Evolutionary conservation across 345 rosid genomes (phyloP).

Genomic region (Bretschneidera sinensis): DNA sequence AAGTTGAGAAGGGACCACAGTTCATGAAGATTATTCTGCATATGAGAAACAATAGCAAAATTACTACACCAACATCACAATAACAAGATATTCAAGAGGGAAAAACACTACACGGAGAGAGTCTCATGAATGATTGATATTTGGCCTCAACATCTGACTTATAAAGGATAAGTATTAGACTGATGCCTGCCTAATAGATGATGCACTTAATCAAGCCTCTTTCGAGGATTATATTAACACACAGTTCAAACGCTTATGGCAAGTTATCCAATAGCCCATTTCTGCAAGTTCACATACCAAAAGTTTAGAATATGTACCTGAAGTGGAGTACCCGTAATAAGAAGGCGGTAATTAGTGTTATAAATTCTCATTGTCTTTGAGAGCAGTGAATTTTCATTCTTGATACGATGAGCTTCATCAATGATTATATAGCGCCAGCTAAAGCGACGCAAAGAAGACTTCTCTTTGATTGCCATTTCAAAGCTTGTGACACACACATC

Average conservation of each 20-base stretch:
- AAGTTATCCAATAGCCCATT: no score
- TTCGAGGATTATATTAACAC: no score
- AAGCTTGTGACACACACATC: slow-evolving; percentile 98
- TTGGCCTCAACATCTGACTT: no score
- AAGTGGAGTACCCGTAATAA: slow-evolving; percentile 97
- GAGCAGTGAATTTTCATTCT: slow-evolving; percentile 92
- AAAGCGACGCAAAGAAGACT: slow-evolving; percentile 78
- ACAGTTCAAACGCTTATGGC: no score
- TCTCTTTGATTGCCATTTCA: slow-evolving; percentile 99
- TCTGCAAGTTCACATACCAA: no score
- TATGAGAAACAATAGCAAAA: slow-evolving; percentile 7
- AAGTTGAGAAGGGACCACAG: slow-evolving; percentile 98
- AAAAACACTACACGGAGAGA: no score
- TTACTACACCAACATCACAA: neutral
- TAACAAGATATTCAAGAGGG: neutral
- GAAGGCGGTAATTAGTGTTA: slow-evolving; percentile 85
- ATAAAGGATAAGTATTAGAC: no score
- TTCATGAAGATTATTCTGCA: slow-evolving; percentile 98
- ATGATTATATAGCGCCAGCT: slow-evolving; percentile 98
- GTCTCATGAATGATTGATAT: no score
- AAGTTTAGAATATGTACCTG: slow-evolving; percentile 49
- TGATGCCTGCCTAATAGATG: no score
- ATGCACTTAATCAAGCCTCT: no score
- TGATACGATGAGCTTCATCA: slow-evolving; percentile 97
- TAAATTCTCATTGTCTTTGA: slow-evolving; percentile 95